Evolutionary conservation across 2,329 filamentous ascomycete species (phyloP).

Genomic region (Venturiaceae sp.): DNA sequence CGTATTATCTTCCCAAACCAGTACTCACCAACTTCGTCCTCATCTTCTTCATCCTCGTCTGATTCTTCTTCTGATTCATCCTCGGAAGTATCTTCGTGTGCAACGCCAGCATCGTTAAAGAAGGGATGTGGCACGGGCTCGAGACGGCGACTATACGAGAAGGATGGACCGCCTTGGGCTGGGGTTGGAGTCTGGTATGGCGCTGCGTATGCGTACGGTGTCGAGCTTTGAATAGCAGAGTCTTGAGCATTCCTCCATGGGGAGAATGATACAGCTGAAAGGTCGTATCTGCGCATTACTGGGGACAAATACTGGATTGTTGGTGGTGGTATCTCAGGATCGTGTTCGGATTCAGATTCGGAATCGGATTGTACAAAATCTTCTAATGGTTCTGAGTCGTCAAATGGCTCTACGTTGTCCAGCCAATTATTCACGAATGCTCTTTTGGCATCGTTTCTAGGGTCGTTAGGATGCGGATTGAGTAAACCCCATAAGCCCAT

Average conservation of each 20-base stretch:
- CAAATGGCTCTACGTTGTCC: conserved; percentile 1
- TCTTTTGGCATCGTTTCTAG: conserved; percentile 1
- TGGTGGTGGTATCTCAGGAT: neutral
- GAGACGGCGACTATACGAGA: neutral
- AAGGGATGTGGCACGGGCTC: neutral
- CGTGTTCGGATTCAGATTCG: neutral
- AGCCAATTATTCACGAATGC: conserved; percentile 7
- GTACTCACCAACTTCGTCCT: conserved; percentile 2
- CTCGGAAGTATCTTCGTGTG: neutral
- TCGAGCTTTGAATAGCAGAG: neutral
- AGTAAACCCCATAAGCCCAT: conserved; percentile 9
- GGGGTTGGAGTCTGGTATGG: neutral
- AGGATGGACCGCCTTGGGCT: neutral
- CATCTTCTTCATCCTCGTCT: conserved; percentile 1
- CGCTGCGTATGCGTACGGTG: neutral
- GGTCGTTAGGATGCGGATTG: neutral
- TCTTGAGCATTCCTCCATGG: neutral
- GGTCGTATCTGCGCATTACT: conserved; percentile 2
- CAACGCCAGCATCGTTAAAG: neutral
- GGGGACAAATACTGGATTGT: neutral
- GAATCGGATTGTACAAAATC: neutral
- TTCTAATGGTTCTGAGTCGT: neutral
- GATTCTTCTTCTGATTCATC: conserved; percentile 1
- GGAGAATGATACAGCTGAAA: neutral
- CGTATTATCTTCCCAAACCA: neutral